Conservation (phyloP, 2,329 filamentous ascomycete species). For the Cytospora leucostoma region DNA sequence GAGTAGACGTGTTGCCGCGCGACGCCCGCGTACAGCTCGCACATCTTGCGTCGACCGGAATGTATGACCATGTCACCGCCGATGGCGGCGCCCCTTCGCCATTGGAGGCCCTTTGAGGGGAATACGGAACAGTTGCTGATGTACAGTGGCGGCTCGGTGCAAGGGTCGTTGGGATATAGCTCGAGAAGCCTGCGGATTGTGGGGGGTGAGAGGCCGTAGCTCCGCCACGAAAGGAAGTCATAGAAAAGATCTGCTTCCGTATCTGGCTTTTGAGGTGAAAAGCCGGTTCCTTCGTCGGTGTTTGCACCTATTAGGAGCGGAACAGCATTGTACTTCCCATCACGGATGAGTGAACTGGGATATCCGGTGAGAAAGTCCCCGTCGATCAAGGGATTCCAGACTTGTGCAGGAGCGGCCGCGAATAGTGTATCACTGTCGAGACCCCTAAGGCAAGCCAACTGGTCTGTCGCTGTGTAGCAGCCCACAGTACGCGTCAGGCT, state of each 20-base stretch:
- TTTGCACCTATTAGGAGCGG: slow-evolving; percentile 52
- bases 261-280: slow-evolving; percentile 43
- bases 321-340: slow-evolving; percentile 46
- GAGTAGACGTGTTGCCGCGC: slow-evolving; percentile 44
- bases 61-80: slow-evolving; percentile 52
- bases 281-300: slow-evolving; percentile 49
- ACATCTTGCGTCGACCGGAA: slow-evolving; percentile 47
- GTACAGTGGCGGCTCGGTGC: slow-evolving; percentile 46
- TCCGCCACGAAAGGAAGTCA: slow-evolving; percentile 45
- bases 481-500: slow-evolving; percentile 40
- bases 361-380: slow-evolving; percentile 50
- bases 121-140: slow-evolving; percentile 40
- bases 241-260: slow-evolving; percentile 47
- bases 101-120: slow-evolving; percentile 41
- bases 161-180: slow-evolving; percentile 52
- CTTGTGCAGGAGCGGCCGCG: slow-evolving; percentile 39
- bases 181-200: slow-evolving; percentile 46
- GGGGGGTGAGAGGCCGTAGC: slow-evolving; percentile 48
- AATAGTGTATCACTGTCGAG: slow-evolving; percentile 38
- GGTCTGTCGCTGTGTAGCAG: slow-evolving; percentile 37
- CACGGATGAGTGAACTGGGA: slow-evolving; percentile 46
- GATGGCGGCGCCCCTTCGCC: slow-evolving; percentile 48
- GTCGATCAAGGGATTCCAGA: slow-evolving; percentile 49
- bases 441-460: slow-evolving; percentile 41
- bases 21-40: slow-evolving; percentile 41